phyloP scores from a whole-genome alignment of 257 asterid genomes.

The Scutellaria minor region DNA sequence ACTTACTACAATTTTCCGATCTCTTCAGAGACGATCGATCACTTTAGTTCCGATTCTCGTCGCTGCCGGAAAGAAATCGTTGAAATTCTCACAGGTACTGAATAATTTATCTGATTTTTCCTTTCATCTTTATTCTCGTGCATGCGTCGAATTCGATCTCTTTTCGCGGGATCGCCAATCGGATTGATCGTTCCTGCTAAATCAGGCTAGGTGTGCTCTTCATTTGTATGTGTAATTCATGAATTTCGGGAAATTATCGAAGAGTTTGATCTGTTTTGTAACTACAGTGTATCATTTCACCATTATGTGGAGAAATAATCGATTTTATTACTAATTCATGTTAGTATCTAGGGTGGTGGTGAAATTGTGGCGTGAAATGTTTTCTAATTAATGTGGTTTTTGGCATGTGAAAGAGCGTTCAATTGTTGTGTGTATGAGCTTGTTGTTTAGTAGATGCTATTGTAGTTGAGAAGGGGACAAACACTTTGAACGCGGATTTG shows the following conservation, averaged over 20 bases:
- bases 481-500: not conserved
- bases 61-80: slow-evolving; percentile 26
- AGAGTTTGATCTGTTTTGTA: slow-evolving; percentile 1
- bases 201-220: slow-evolving; percentile 18
- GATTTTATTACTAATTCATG: slow-evolving; percentile 6
- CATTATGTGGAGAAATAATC: not conserved
- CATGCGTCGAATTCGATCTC: slow-evolving; percentile 22
- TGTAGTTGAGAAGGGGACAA: slow-evolving; percentile 3
- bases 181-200: slow-evolving; percentile 22
- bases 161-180: slow-evolving; percentile 19
- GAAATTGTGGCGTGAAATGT: not conserved
- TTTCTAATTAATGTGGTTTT: slow-evolving; percentile 13
- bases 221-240: not conserved
- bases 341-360: not conserved
- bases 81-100: slow-evolving; percentile 27
- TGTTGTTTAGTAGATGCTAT: not conserved
- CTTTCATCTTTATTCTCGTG: not conserved
- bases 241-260: slow-evolving; percentile 7
- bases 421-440: slow-evolving; percentile 21
- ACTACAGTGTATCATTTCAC: slow-evolving; percentile 9
- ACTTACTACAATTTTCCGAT: not conserved
- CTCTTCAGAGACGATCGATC: slow-evolving; percentile 28
- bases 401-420: slow-evolving; percentile 4
- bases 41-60: slow-evolving; percentile 10
- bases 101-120: not conserved